Percentiles rank a stretch among this genome's conserved stretches.
Conservation (phyloP, 257 asterid genomes). For the Asclepias syriaca region DNA sequence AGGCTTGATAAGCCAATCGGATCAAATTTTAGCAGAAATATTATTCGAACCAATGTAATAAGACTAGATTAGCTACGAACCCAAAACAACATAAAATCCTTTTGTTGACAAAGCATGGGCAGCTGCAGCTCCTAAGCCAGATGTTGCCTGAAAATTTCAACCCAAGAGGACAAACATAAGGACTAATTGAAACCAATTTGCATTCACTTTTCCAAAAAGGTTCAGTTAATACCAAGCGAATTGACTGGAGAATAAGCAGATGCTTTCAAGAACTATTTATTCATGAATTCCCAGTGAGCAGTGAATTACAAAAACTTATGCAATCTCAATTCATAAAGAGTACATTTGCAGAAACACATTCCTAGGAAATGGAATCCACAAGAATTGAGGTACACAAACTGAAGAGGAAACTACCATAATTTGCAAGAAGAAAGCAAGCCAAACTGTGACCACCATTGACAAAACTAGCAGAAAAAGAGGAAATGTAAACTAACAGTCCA, state of each 20-base stretch:
- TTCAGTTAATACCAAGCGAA: background rate
- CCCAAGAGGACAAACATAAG: constrained; percentile 9
- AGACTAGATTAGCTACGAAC: constrained; percentile 24
- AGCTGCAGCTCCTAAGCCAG: constrained; percentile 90
- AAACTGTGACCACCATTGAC: background rate
- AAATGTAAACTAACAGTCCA: background rate
- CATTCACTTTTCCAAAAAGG: background rate
- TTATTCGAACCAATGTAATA: background rate
- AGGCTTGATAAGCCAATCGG: background rate
- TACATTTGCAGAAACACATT: background rate
- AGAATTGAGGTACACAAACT: background rate
- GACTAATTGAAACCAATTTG: background rate
- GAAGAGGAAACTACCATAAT: background rate
- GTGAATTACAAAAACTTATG: background rate
- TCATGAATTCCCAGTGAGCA: background rate
- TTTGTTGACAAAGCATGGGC: constrained; percentile 67
- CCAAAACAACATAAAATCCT: constrained; percentile 75
- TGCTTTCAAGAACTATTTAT: background rate
- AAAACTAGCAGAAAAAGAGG: background rate
- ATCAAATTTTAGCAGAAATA: background rate
- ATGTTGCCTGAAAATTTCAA: constrained; percentile 59
- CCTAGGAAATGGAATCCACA: background rate
- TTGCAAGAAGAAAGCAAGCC: background rate
- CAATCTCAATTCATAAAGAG: background rate
- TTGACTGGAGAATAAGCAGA: background rate